Percentiles rank a stretch among this genome's conserved stretches.
Evolutionary conservation across 495 filamentous ascomycete genomes (phyloP).

Genomic region (Neurospora discreta): DNA sequence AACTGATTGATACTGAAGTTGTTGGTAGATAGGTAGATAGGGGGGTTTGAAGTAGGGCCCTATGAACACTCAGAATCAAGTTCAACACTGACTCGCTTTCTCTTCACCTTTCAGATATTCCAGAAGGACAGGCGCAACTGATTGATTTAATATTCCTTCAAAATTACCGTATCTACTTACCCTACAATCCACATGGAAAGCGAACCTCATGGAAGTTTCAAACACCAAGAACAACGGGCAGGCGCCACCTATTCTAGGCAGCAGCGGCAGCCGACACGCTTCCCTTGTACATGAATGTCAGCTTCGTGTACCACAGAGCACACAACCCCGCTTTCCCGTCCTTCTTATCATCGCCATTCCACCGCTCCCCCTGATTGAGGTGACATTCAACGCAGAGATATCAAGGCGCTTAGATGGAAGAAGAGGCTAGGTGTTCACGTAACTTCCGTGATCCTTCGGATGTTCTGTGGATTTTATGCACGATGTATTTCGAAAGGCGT

Average conservation of each 20-base stretch:
- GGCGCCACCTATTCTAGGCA: neutral
- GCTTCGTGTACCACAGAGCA: neutral
- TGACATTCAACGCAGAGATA: neutral
- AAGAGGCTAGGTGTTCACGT: neutral
- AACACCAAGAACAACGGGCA: neutral
- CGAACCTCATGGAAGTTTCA: neutral
- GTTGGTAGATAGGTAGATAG: too few species aligned
- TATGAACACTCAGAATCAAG: too few species aligned
- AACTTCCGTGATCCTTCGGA: neutral
- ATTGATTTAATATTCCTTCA: too few species aligned
- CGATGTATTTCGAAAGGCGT: neutral
- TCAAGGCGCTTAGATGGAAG: neutral
- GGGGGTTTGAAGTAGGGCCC: too few species aligned
- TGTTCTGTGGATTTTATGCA: neutral
- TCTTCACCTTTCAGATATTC: neutral
- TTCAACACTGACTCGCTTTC: neutral
- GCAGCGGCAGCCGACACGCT: neutral
- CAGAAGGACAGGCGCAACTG: neutral
- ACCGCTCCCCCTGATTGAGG: neutral
- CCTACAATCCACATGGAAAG: too few species aligned
- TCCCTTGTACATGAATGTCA: neutral
- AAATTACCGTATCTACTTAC: too few species aligned
- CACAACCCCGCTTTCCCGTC: neutral
- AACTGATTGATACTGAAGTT: too few species aligned
- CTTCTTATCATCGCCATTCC: neutral